Evolutionary conservation across 1,284 basidiomycete genomes (phyloP).

Genomic region (Erythrobasidium hasegawianum): DNA sequence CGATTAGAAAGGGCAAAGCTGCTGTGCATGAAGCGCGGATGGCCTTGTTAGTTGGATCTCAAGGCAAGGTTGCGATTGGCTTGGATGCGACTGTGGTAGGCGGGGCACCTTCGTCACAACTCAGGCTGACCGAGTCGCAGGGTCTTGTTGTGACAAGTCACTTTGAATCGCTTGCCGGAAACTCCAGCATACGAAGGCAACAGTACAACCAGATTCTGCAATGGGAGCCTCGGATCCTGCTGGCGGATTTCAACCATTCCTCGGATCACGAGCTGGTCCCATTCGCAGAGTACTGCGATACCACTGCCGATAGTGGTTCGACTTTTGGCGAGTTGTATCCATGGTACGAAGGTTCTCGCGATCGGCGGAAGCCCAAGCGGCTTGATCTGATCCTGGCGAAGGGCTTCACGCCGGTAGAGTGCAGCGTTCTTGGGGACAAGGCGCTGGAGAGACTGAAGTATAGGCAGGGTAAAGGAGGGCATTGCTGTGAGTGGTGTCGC

Average conservation of each 20-base stretch:
- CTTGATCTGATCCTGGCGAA: slow-evolving; percentile 21
- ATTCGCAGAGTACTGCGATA: neutral
- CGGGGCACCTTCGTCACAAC: neutral
- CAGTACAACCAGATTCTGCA: slow-evolving; percentile 4
- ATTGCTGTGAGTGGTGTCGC: slow-evolving; percentile 14
- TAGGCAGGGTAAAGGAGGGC: slow-evolving; percentile 13
- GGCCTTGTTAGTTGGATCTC: slow-evolving; percentile 3
- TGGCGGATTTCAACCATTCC: slow-evolving; percentile 31
- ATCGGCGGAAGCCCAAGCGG: slow-evolving; percentile 23
- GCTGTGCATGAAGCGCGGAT: neutral
- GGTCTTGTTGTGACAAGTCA: slow-evolving; percentile 14
- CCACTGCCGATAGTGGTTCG: slow-evolving; percentile 1
- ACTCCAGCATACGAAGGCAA: neutral
- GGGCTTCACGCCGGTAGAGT: neutral
- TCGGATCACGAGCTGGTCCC: slow-evolving; percentile 6
- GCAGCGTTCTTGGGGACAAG: slow-evolving; percentile 12
- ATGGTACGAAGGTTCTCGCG: slow-evolving; percentile 16
- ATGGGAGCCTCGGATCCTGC: neutral
- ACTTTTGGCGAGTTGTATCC: slow-evolving; percentile 29
- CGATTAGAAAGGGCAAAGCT: slow-evolving; percentile 1
- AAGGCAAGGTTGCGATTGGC: slow-evolving; percentile 27
- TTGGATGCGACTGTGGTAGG: neutral
- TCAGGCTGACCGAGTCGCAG: neutral
- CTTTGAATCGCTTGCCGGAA: slow-evolving; percentile 25
- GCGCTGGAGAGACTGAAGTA: slow-evolving; percentile 15